Evolutionary conservation across 257 asterid species (phyloP), one percentile per base, ranked within the genome.

Genomic region (Jaltomata sinuosa): DNA sequence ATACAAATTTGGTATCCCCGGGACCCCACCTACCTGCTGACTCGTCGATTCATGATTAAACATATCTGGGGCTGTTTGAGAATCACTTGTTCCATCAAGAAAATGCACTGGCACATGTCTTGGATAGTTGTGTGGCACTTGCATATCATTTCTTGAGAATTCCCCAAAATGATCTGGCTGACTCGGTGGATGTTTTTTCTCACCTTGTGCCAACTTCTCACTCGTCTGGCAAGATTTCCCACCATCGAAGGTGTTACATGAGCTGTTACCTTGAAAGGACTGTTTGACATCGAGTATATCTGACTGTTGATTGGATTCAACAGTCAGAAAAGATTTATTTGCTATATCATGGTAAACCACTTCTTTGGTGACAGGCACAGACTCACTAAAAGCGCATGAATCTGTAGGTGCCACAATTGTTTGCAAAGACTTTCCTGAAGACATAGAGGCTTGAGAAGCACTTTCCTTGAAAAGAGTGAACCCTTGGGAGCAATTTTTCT

Each of bases 81-180:
- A 84, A 45, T 90, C 85, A 83, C 65, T 90, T 88, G 88, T 89
- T 80, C 94, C 98, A 87, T 93, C 99, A 87, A 96, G 94, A 88
- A 93, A 91, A 87, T 93, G 97, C 88, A 94, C 98, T 21, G 98
- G 93, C 40, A 94, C 94, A 85, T 91, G 96, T 83, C 94, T 94
- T 71, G 95, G 94, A 83, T 89, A 96, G 88, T 88, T 89, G 85
- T 87, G 93, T 47, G 87, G 83, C 83, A 88, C 85, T 57, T 91
- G 92, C 88, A 87, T 82, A 36, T 89, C 94, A 88, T 85, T 62
- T 22, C 83, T 85, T 84, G 88, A 83, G 72, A 53, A 77, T 34
- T 83, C 18, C 42, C 81, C 92, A 81, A 85, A 86, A 84, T 85
- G 86, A 85, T 89, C 87, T 16, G 92, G 64, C 84, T 88, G 91